Evolutionary conservation across 1,284 basidiomycete species (phyloP).

Genomic region (Cutaneotrichosporon sp.): DNA sequence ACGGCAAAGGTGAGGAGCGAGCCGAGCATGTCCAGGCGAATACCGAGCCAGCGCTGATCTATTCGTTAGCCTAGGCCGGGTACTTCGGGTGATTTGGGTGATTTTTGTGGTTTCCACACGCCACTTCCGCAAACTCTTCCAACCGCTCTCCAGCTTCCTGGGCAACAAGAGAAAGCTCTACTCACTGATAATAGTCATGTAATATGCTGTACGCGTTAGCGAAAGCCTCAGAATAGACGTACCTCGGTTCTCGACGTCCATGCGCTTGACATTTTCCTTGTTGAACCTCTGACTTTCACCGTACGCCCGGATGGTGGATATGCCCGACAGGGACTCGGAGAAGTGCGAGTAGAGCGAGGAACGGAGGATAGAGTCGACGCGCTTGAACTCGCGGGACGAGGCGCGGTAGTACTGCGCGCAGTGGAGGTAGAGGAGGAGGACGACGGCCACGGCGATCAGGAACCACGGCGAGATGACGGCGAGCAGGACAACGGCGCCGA

Average conservation of each 20-base stretch:
- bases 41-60: constrained; percentile 77
- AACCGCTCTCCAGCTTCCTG: too few relatives aligned
- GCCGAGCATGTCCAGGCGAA: constrained; percentile 83
- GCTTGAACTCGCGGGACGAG: constrained; percentile 85
- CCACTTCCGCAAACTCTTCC: too few relatives aligned
- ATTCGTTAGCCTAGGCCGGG: background rate
- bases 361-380: constrained; percentile 49
- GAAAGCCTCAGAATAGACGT: background rate
- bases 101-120: background rate
- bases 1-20: constrained; percentile 74
- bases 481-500: constrained; percentile 68
- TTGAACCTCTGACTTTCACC: constrained; percentile 70
- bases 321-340: constrained; percentile 80
- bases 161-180: background rate
- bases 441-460: constrained; percentile 68
- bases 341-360: constrained; percentile 79
- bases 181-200: constrained; percentile 1
- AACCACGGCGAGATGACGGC: constrained; percentile 80
- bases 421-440: constrained; percentile 60
- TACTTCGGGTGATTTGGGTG: background rate
- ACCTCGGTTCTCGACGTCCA: constrained; percentile 81
- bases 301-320: constrained; percentile 86
- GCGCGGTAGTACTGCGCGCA: constrained; percentile 80
- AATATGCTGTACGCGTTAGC: background rate
- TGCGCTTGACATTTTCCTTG: constrained; percentile 69